Base-by-base conservation (phyloP, 2,329 filamentous ascomycete genomes). In the Paecilomyces variotii region DNA sequence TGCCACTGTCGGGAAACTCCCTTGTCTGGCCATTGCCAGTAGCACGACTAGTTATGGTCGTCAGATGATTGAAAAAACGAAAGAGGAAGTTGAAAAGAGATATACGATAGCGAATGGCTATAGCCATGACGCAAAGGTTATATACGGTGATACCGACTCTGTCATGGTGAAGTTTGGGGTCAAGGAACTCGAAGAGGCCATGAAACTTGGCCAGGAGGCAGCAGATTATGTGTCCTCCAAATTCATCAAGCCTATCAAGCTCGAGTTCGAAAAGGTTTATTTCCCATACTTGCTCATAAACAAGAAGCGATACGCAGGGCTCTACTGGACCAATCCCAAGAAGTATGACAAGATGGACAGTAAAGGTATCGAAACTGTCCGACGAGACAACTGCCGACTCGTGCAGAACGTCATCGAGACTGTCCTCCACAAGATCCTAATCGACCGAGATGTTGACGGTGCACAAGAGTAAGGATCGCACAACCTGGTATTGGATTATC, bases 291-390 rank as follows among this genome's bases (percentile, higher is more conserved):
- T 99, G 34, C 82, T 99, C 56, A 99, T 99, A 85, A 99, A 99
- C 85, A 99, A 99, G 81, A 99, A 99, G 80, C 89, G 94, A 63
- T 99, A 99, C 69, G 94, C 94, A 7, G 94, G 94, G n/a, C 77
- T 99, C 32, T 97, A 91, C 78, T 99, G 92, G 92, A 99, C 94
- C 4, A 94, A 89, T 64, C 85, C 93, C 0, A 84, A 93, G 50
- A 97, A 96, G 75, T 94, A 89, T 74, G 95, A 99, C 82, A 99
- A 97, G 81, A 99, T 99, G 95, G 94, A 99, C 75, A 97, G 91
- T 60, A 99, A 99, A 74, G 94, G 94, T 81, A 97, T 99, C 65
- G 94, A 99, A 76, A 99, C 94, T 2, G 95, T 99, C 53, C 88
- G 94, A 65, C 84, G 94, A 82, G 94, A 99, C 74, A 99, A 99